These are phyloP conservation scores for Aspergillus luchuensis DNA, from an alignment of 2,329 filamentous ascomycete species.

Conservation along the genomic window DNA sequence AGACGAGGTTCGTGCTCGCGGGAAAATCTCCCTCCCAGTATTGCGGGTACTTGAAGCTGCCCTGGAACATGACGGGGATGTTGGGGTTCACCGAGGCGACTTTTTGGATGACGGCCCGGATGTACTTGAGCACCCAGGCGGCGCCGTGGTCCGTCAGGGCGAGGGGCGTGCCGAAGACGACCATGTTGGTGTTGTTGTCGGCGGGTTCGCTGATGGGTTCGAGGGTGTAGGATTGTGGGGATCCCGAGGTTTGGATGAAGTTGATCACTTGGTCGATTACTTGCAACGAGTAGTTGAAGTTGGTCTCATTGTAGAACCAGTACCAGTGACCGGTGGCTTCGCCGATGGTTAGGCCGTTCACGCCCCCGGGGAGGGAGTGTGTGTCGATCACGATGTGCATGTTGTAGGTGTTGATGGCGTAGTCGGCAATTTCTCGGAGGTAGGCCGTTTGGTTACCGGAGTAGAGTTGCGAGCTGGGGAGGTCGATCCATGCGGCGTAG, in stretches of 20 bases:
- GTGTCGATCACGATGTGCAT: slow-evolving; percentile 34
- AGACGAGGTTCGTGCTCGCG: slow-evolving; percentile 24
- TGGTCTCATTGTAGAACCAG: slow-evolving; percentile 30
- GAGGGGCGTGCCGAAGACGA: slow-evolving; percentile 26
- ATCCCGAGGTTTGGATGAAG: slow-evolving; percentile 22
- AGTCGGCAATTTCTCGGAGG: slow-evolving; percentile 23
- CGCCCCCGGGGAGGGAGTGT: slow-evolving; percentile 30
- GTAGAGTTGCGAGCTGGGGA: slow-evolving; percentile 30
- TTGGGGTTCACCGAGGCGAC: slow-evolving; percentile 19
- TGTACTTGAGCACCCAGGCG: slow-evolving; percentile 26
- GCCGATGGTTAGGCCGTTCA: slow-evolving; percentile 29
- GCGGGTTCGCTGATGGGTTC: slow-evolving; percentile 33
- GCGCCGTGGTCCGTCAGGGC: slow-evolving; percentile 27
- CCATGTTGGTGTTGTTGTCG: slow-evolving; percentile 25
- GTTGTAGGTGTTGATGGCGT: slow-evolving; percentile 25
- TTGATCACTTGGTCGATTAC: slow-evolving; percentile 23
- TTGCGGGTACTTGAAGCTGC: slow-evolving; percentile 26
- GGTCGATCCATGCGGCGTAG: slow-evolving; percentile 24
- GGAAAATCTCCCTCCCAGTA: slow-evolving; percentile 26
- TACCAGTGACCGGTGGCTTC: slow-evolving; percentile 27
- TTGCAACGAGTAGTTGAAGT: slow-evolving; percentile 25
- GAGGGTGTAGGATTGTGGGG: slow-evolving; percentile 26
- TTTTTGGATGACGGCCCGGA: slow-evolving; percentile 22
- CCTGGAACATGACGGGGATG: slow-evolving; percentile 32
- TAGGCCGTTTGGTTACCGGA: slow-evolving; percentile 26